Base-by-base conservation (phyloP, 2,329 filamentous ascomycete species). In the Cadophora luteo-olivacea region DNA sequence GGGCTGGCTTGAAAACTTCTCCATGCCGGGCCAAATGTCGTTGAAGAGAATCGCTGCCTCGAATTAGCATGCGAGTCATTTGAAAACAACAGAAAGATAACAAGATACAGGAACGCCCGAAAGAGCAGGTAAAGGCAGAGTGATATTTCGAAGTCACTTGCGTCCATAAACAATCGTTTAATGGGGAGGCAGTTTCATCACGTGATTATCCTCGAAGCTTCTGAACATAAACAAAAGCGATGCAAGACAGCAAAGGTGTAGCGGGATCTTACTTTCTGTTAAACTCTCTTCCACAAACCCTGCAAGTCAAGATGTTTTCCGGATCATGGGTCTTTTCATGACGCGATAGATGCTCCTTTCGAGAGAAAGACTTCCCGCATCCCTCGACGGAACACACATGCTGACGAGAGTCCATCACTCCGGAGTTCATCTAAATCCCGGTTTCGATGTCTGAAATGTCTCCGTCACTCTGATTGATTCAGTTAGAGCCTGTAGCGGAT, bases 281-380 rank as follows among this genome's bases (percentile, higher is more conserved):
- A 61, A 77, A 77, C 41, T 70, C 66, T 36, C 72, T 70, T 1
- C 55, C 60, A 22, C 75, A 77, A 7, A 77, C 68, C 12, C 64
- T 60, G 36, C 75, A 76, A 9, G 63, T 58, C 22, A 69, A 68
- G 6, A 68, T 55, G 4, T 65, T 68, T n/a, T 67, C 63, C 1
- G 68, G 65, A 48, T 71, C 67, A 48, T 77, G 75, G 9, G 65
- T 74, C 54, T 68, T 69, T 54, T 73, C 69, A 60, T 77, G 75
- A 3, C 75, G 70, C 11, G 68, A 70, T 25, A 77, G 66, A 61
- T 77, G 75, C 61, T 77, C 75, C 51, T 75, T 76, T 8, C 75
- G 64, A 8, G 65, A 66, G 41, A 76, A 77, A 3, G 67, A 66
- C 51, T 72, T 75, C n/a, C 68, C 71, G 54, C 75, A 77, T 1